Evolutionary conservation across 73 alveolate species (phyloP), one percentile per base, ranked within the genome.

Genomic region (Urostyla sp.): DNA sequence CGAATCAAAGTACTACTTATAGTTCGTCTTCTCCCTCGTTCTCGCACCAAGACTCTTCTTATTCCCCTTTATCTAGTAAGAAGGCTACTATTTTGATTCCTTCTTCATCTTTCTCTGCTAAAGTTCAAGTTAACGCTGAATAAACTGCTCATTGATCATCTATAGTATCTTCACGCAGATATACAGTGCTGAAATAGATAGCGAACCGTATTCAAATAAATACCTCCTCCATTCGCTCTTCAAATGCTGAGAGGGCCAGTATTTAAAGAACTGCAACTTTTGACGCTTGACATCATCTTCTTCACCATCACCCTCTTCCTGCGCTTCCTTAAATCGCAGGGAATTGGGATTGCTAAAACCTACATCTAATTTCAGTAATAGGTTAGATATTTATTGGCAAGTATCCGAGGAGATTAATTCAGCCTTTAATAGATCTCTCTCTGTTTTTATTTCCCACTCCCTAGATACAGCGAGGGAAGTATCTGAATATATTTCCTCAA

Each of bases 311-410:
- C 15, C 53, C 40, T 66, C 84, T n/a, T 43, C 53, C n/a, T 52
- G 21, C n/a, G 32, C 63, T 6, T 23, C 76, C 15, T 60, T 32
- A 46, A 53, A 60, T 49, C 43, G 63, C 26, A 80, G 7, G 23
- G 51, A 31, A 50, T 63, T 72, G 13, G 90, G 90, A 54, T 37
- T 67, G 34, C 90, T 48, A 28, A 67, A 80, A 6, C 90, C 90
- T 20, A 66, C 40, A 20, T 80, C 90, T n/a, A 80, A 31, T 44
- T 20, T 51, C 13, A 67, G 32, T 23, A 80, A 58, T 21, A 36
- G 16, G 36, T 49, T 15, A 16, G 32, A 43, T 5, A 80, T 24
- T 3, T 60, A 63, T 15, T 45, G 63, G 24, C 49, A 66, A 28
- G 63, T 60, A 13, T 63, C 35, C 0, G 90, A 83, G 46, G 10